Evolutionary conservation across 768 basidiomycete species (phyloP).

Genomic region (Fomitopsis pulvina): DNA sequence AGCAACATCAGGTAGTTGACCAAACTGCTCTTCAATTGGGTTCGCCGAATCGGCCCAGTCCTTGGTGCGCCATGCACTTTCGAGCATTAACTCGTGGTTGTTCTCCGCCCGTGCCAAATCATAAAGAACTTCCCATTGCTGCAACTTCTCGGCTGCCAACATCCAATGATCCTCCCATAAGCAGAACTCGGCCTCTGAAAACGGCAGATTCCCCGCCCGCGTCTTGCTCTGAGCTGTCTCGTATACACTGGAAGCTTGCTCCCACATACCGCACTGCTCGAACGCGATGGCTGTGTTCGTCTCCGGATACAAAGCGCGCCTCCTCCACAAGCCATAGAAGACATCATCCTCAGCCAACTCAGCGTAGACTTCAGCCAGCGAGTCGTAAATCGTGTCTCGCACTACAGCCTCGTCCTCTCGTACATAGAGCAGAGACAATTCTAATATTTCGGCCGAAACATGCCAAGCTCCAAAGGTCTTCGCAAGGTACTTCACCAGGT

Average conservation of each 20-base stretch:
- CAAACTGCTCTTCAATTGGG: conserved; percentile 65
- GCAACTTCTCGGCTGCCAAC: conserved; percentile 88
- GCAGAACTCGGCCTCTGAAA: conserved; percentile 92
- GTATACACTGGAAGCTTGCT: conserved; percentile 81
- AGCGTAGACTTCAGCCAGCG: conserved; percentile 91
- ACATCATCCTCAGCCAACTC: conserved; percentile 95
- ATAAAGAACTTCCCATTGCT: conserved; percentile 93
- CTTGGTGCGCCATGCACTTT: conserved; percentile 90
- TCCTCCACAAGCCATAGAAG: conserved; percentile 94
- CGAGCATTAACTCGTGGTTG: conserved; percentile 88
- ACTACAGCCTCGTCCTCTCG: conserved; percentile 76
- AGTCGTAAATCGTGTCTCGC: conserved; percentile 81
- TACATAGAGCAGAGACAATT: conserved; percentile 67
- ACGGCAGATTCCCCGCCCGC: conserved; percentile 73
- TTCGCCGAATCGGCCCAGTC: conserved; percentile 83
- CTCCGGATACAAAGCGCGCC: conserved; percentile 81
- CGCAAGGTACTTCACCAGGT: conserved; percentile 91
- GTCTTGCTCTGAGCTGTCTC: conserved; percentile 87
- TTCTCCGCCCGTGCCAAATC: conserved; percentile 86
- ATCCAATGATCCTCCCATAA: conserved; percentile 99
- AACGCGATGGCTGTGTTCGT: conserved; percentile 84
- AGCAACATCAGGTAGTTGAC: conserved; percentile 72
- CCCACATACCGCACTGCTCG: conserved; percentile 98
- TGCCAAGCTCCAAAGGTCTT: conserved; percentile 98
- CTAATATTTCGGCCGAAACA: conserved; percentile 78